A percentile compares a stretch with the other conserved stretches of the same genome.
phyloP scores from a whole-genome alignment of 1,284 basidiomycete species.

The Inonotus obliquus region DNA sequence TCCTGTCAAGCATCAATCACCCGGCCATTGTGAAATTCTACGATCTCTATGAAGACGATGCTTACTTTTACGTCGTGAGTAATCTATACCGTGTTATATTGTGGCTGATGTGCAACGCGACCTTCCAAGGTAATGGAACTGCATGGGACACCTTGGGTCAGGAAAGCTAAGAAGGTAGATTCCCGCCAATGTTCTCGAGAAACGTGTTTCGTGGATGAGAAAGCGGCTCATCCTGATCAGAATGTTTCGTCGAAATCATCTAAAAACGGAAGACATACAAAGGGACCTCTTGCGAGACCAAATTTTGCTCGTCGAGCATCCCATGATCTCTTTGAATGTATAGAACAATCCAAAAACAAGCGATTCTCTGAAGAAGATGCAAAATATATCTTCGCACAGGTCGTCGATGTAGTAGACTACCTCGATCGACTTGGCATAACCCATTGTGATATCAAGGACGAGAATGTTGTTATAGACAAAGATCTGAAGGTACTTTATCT shows the following conservation, averaged over 20 bases:
- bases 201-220: not conserved
- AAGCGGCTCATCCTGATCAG: not conserved
- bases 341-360: conserved; percentile 79
- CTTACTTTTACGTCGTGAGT: conserved; percentile 84
- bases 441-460: conserved; percentile 93
- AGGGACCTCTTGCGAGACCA: conserved; percentile 25
- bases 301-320: conserved; percentile 70
- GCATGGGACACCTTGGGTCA: conserved; percentile 82
- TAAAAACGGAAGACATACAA: not conserved
- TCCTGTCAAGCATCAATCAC: conserved; percentile 73
- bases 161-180: conserved; percentile 1
- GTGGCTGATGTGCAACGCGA: not conserved
- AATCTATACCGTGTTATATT: conserved; percentile 1
- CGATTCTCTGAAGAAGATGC: conserved; percentile 77
- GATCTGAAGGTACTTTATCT: conserved; percentile 51
- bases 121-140: conserved; percentile 77
- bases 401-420: conserved; percentile 82
- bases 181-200: not conserved
- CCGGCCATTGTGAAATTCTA: conserved; percentile 79
- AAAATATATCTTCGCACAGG: conserved; percentile 79
- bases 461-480: conserved; percentile 83
- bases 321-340: conserved; percentile 91
- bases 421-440: conserved; percentile 74
- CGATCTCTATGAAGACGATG: conserved; percentile 77
- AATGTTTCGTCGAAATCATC: not conserved